phyloP scores from a whole-genome alignment of 257 asterid genomes.

The Solanum clarkiae region DNA sequence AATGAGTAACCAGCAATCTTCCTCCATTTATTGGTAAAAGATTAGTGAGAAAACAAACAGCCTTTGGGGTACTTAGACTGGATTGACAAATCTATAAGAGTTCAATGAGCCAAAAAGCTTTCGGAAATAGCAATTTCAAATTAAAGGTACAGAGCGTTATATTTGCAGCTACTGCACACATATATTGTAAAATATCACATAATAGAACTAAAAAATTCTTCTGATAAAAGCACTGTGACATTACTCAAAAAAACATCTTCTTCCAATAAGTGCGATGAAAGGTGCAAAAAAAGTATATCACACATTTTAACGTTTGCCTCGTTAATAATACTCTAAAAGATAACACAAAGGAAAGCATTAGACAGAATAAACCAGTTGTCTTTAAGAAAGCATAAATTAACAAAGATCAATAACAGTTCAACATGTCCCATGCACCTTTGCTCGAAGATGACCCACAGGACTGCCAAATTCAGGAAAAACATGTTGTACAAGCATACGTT shows the following conservation, averaged over 20 bases:
- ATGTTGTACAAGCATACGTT: constrained; percentile 87
- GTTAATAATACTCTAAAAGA: not conserved
- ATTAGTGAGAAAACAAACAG: not conserved
- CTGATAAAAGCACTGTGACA: not conserved
- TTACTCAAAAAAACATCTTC: too few species aligned
- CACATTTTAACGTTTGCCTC: not conserved
- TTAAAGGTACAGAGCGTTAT: not conserved
- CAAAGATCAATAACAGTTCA: not conserved
- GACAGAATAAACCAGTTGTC: not conserved
- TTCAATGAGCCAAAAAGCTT: not conserved
- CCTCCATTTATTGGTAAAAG: not conserved
- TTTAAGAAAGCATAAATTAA: not conserved
- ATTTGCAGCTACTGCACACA: not conserved
- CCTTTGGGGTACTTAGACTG: not conserved
- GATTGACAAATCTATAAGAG: not conserved
- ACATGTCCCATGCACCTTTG: constrained; percentile 39
- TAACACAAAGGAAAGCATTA: not conserved
- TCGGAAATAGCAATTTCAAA: not conserved
- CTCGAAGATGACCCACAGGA: constrained; percentile 94
- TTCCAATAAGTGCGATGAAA: not conserved
- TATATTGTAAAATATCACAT: not conserved
- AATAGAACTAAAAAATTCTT: not conserved
- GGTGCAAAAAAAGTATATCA: not conserved
- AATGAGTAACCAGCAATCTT: not conserved
- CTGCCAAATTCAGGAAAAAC: constrained; percentile 90